Base-by-base conservation (phyloP, 2,329 filamentous ascomycete genomes). In the Metarhizium anisopliae region DNA sequence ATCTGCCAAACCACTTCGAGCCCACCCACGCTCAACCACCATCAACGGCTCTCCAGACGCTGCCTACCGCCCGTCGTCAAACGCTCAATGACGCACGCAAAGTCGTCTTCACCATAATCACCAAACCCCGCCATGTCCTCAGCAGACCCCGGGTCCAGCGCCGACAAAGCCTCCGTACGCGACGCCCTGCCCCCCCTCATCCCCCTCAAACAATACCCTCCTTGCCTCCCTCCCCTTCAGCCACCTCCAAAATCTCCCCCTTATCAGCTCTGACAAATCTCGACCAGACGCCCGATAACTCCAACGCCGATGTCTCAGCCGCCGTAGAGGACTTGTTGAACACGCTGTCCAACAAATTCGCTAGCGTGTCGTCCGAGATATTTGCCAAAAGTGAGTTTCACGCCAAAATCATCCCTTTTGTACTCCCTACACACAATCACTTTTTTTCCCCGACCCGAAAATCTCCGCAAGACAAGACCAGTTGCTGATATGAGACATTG, bases 301-400 rank as follows among this genome's bases (percentile, higher is more conserved):
- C 76, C 50, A 78, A 77, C 7, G 77, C 80, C 47, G 87, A 93
- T 67, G 80, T 95, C 56, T 85, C 85, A 2, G 83, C 83, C 4
- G 89, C 91, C 2, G 86, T 96, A 1, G 92, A 96, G 63, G 90
- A 96, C 45, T 80, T 96, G 2, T 76, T 96, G 4, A 90, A 92
- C 67, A 86, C 90, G 50, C 75, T 96, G 0, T 89, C 89, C 53
- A 86, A 83, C 70, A 95, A 95, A 69, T 96, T 96, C 69, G 85
- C 88, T 20, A 83, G 82, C 13, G 85, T 96, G 5, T 95, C 90
- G 8, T 87, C 84, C 58, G 92, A 96, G 72, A 86, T 96, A 57
- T 90, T 95, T 64, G 82, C 87, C 42, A 96, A 95, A 74, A 89
- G 91, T 95, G 71, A 68, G 85, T 75, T 35, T 35, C 10, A 25